Base-by-base conservation (phyloP, 2,329 filamentous ascomycete genomes). In the Zymoseptoria brevis region DNA sequence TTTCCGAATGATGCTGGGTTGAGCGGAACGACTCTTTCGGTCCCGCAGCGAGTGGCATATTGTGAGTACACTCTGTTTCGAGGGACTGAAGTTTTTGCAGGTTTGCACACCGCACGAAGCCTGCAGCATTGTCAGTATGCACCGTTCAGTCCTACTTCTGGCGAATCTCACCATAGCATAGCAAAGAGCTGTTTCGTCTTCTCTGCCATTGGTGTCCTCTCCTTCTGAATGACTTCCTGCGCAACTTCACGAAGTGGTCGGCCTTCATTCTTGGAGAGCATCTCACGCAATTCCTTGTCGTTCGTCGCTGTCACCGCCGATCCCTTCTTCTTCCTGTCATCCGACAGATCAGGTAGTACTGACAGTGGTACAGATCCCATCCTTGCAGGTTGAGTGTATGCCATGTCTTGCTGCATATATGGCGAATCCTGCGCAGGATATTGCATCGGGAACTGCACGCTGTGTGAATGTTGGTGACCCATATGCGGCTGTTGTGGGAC, bases 1-100 rank as follows among this genome's bases (percentile, higher is more conserved):
- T 99, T 99, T 58, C 94, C 94, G 75, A 99, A 99, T 26, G 93
- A 97, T 8, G 94, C 94, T 50, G 94, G 94, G 71, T 99, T 99
- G 59, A 99, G 77, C 8, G 96, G 92, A 0, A 94, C 95, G 48
- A 97, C 95, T 70, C 92, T 86, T 72, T 97, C 92, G 4, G 88
- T 95, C 50, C 90, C 92, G 74, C 94, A 99, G 63, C 90, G 86
- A 24, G 89, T 91, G 53, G 93, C 94, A 74, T 99, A 99, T 72
- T 92, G 92, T 61, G 92, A 90, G 74, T 97, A 99, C 1, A 99
- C 94, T 60, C 93, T 83, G 64, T 94, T 94, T 68, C 94, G 83
- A 6, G 94, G 91, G 0, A 97, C 93, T 5, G 94, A 96, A 0
- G 87, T 87, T 72, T 89, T 90, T 50, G 88, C 88, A 62, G 84